A percentile compares a stretch with the other conserved stretches of the same genome.
Evolutionary conservation across 208 protist genomes (phyloP).

Genomic region (Leishmania lainsoni): DNA sequence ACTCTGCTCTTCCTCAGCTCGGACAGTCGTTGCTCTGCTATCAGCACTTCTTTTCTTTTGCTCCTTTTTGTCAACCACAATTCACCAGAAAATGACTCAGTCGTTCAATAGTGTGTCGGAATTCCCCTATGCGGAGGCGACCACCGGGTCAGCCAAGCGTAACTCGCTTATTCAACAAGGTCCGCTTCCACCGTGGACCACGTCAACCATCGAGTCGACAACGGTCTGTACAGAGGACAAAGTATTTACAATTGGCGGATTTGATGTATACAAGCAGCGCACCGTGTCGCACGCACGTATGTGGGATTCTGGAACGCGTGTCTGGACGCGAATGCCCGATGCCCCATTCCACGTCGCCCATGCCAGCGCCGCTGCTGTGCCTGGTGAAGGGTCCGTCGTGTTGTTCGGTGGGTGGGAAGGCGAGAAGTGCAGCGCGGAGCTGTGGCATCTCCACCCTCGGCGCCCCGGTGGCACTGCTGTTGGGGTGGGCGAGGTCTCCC

Average conservation of each 20-base stretch:
- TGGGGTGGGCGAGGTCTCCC: background rate
- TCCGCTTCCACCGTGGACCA: slow-evolving; percentile 1
- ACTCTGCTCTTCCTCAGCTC: background rate
- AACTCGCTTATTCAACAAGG: background rate
- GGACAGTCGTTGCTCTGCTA: background rate
- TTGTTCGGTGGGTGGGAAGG: slow-evolving; percentile 20
- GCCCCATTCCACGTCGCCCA: slow-evolving; percentile 11
- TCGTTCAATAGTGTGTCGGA: background rate
- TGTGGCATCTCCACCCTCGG: slow-evolving; percentile 12
- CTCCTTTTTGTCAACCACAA: background rate
- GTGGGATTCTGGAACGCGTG: slow-evolving; percentile 9
- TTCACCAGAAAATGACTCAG: background rate
- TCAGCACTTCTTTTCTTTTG: background rate
- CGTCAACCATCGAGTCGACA: slow-evolving; percentile 4
- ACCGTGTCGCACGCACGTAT: slow-evolving; percentile 7
- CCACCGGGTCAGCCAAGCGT: slow-evolving; percentile 7
- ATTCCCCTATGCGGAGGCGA: slow-evolving; percentile 14
- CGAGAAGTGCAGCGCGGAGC: slow-evolving; percentile 11
- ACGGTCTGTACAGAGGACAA: slow-evolving; percentile 3
- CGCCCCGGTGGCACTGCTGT: background rate
- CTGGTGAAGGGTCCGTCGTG: slow-evolving; percentile 2
- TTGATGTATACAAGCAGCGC: background rate
- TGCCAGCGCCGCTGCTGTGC: slow-evolving; percentile 13
- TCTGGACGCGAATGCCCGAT: slow-evolving; percentile 15
- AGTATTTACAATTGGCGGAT: slow-evolving; percentile 11